Base-by-base conservation (phyloP, 164 flowering plant genomes). In the Nelumbo lutea region DNA sequence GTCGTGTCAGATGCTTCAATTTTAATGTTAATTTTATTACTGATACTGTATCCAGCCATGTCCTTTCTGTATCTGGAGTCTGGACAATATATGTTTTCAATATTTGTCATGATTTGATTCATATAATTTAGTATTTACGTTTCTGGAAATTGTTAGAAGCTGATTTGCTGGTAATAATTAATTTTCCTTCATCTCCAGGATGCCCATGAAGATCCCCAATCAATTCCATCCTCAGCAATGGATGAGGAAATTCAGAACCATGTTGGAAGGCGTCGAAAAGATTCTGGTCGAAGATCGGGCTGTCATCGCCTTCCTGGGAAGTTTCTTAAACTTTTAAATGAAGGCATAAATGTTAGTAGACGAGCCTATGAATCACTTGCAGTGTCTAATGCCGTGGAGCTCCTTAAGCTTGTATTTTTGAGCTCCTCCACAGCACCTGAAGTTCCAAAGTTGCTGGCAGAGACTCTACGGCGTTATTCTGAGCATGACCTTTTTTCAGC, bases 401-500 rank as follows among this genome's bases (percentile, higher is more conserved):
- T 93, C 51, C 85, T 88, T 65, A 92, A 96, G 86, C 91, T 96
- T 50, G 82, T 90, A 47, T 90, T 96, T 72, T 72, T 96, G 78
- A 89, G 85, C 83, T 81, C 80, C 68, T 82, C 97, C 61, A 78
- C 76, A 58, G 81, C 88, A 65, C 80, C 87, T 3, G 87, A 77
- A 66, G 85, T 83, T 67, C 87, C 91, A 63, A 83, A 70, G 69
- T 68, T 89, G 77, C 80, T 90, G 48, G 90, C 87, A 55, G 90
- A 85, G 76, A 88, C 94, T 60, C 70, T 96, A 47, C 80, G 89
- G 47, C 89, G 88, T 58, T 96, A 92, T 83, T 88, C 96, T 52
- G 89, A 93, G 72, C 88, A 82, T 77, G 98, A 90, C 79, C 87
- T 92, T 42, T 88, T 85, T 85, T 83, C 97, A 66, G 99, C 98